A percentile compares a stretch with the other conserved stretches of the same genome.
Evolutionary conservation across 176 grass and related monocot genomes (phyloP).

Genomic region (Bothriochloa decipiens): DNA sequence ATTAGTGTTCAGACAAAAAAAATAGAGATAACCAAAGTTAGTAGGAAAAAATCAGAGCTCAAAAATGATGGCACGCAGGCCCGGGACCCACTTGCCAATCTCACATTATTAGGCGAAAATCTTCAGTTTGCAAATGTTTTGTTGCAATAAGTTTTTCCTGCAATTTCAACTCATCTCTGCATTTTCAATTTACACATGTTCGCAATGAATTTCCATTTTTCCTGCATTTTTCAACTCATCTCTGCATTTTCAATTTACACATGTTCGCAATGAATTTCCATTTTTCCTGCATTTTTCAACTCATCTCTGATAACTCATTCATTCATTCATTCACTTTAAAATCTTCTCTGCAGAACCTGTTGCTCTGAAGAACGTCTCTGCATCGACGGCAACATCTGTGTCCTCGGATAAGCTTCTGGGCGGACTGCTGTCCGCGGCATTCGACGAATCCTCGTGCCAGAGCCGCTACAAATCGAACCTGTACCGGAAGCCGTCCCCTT

Average conservation of each 20-base stretch:
- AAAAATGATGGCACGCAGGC: not conserved
- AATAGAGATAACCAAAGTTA: not conserved
- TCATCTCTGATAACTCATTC: not conserved
- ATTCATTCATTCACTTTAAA: not conserved
- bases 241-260: not conserved
- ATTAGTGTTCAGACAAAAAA: too few species aligned
- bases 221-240: too few species aligned
- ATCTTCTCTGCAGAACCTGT: slow-evolving; percentile 10
- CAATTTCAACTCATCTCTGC: too few species aligned
- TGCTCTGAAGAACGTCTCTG: not conserved
- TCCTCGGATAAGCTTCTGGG: slow-evolving; percentile 57
- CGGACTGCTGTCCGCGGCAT: slow-evolving; percentile 62
- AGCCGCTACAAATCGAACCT: slow-evolving; percentile 71
- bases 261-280: not conserved
- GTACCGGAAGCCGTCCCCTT: slow-evolving; percentile 68
- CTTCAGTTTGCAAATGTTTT: not conserved
- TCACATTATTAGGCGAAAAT: not conserved
- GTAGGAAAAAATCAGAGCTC: not conserved
- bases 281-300: not conserved
- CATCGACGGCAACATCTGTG: not conserved
- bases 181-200: not conserved
- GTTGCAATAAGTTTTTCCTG: too few species aligned
- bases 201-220: too few species aligned
- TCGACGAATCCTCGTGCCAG: slow-evolving; percentile 58
- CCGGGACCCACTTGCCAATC: not conserved